Evolutionary conservation across 192 early-diverging fungal genomes (phyloP).

Genomic region (Allomyces macrogynus): DNA sequence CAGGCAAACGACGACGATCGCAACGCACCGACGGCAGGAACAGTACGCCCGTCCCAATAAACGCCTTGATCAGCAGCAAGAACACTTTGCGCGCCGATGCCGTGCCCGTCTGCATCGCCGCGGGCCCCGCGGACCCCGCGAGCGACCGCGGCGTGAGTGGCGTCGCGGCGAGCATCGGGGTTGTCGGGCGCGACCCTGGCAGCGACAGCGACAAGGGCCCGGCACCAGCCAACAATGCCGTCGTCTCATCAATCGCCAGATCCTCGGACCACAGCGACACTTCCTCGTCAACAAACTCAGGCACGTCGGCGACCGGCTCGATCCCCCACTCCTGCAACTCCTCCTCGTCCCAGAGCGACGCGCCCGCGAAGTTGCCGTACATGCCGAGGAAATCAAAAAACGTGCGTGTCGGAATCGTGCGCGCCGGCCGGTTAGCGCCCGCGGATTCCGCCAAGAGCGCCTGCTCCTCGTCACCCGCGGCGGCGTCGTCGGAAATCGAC

Average conservation of each 20-base stretch:
- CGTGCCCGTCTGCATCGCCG: constrained; percentile 6
- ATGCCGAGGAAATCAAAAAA: constrained; percentile 7
- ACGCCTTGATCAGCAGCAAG: constrained; percentile 23
- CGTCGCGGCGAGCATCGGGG: no score
- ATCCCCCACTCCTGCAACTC: not conserved
- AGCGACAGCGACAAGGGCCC: not conserved
- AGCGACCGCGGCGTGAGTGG: not conserved
- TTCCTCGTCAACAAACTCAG: not conserved
- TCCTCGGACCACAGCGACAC: not conserved
- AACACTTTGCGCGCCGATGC: constrained; percentile 15
- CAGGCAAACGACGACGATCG: not conserved
- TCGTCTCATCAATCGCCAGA: not conserved
- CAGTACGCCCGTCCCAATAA: constrained; percentile 27
- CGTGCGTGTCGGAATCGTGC: constrained; percentile 2
- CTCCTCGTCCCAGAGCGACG: not conserved
- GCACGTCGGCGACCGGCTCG: not conserved
- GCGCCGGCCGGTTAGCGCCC: not conserved
- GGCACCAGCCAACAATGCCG: not conserved
- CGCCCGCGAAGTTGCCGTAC: not conserved
- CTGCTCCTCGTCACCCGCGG: not conserved
- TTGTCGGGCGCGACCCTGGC: not conserved
- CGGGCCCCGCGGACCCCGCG: not conserved
- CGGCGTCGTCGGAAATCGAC: not conserved
- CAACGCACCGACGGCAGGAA: constrained; percentile 14
- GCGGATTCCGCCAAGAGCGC: not conserved